A percentile compares a stretch with the other conserved stretches of the same genome.
Evolutionary conservation across 805 yeast species (phyloP).

Genomic region (Metschnikowia proteae): DNA sequence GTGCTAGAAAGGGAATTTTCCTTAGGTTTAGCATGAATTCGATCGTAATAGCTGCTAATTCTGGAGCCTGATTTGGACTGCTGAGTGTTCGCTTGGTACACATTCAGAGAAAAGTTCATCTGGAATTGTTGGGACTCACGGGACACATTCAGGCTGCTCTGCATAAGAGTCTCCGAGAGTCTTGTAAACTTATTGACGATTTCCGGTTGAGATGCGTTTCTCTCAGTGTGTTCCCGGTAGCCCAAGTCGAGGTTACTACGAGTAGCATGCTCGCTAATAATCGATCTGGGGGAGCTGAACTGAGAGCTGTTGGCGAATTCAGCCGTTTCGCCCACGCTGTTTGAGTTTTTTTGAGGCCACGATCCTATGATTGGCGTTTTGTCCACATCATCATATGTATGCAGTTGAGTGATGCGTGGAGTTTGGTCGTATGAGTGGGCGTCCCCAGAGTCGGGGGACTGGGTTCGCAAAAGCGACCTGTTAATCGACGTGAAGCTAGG

Average conservation of each 20-base stretch:
- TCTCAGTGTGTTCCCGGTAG: constrained; percentile 5
- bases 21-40: constrained; percentile 22
- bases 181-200: constrained; percentile 35
- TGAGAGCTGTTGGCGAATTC: background rate
- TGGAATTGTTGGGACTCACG: constrained; percentile 40
- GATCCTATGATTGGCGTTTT: constrained; percentile 25
- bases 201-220: constrained; percentile 21
- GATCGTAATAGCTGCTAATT: constrained; percentile 31
- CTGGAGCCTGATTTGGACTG: constrained; percentile 13
- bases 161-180: constrained; percentile 35
- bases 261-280: background rate
- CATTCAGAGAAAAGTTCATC: constrained; percentile 37
- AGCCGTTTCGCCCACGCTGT: background rate
- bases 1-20: background rate
- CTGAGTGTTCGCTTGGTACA: constrained; percentile 24
- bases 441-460: constrained; percentile 23
- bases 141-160: constrained; percentile 26
- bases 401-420: constrained; percentile 23
- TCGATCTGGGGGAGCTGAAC: background rate
- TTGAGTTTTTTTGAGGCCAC: constrained; percentile 8
- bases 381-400: constrained; percentile 20
- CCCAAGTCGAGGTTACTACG: constrained; percentile 7
- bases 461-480: constrained; percentile 27
- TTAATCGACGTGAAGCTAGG: constrained; percentile 36
- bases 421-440: constrained; percentile 29